phyloP scores from a whole-genome alignment of 768 basidiomycete species.

The Lactarius trivialis region DNA sequence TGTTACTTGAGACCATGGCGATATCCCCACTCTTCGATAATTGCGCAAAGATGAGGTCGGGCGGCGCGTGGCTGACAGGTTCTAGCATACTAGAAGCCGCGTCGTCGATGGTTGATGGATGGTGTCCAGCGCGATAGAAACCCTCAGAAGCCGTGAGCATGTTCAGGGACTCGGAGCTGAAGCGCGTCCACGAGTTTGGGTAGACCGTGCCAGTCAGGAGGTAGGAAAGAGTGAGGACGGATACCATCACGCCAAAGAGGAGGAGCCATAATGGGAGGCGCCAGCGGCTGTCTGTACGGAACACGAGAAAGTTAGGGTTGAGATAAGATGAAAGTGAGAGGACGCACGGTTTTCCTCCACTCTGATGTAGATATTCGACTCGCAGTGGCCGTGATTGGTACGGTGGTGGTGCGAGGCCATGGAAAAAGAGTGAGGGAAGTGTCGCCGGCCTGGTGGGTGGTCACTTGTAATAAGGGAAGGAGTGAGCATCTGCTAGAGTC shows the following conservation, averaged over 20 bases:
- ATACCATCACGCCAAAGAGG: conserved; percentile 13
- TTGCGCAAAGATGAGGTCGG: background rate
- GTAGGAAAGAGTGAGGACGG: conserved; percentile 11
- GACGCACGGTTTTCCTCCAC: conserved; percentile 8
- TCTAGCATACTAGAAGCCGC: background rate
- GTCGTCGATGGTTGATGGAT: background rate
- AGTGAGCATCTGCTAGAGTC: background rate
- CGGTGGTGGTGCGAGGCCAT: background rate
- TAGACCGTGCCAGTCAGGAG: conserved; percentile 14
- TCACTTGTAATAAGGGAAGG: background rate
- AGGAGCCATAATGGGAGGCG: conserved; percentile 17
- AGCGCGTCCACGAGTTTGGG: conserved; percentile 9
- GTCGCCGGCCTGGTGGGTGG: background rate
- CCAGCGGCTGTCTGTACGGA: conserved; percentile 3
- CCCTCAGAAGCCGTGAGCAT: background rate
- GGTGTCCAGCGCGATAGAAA: conserved; percentile 1
- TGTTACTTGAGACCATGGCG: background rate
- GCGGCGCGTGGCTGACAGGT: background rate
- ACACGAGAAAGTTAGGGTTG: background rate
- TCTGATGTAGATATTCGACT: background rate
- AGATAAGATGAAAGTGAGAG: background rate
- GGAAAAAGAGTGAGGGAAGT: background rate
- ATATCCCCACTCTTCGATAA: background rate
- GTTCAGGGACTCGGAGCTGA: conserved; percentile 2
- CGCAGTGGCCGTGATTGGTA: background rate